Conservation (phyloP, 2,329 filamentous ascomycete species). For the Dothideomycetes sp. region DNA sequence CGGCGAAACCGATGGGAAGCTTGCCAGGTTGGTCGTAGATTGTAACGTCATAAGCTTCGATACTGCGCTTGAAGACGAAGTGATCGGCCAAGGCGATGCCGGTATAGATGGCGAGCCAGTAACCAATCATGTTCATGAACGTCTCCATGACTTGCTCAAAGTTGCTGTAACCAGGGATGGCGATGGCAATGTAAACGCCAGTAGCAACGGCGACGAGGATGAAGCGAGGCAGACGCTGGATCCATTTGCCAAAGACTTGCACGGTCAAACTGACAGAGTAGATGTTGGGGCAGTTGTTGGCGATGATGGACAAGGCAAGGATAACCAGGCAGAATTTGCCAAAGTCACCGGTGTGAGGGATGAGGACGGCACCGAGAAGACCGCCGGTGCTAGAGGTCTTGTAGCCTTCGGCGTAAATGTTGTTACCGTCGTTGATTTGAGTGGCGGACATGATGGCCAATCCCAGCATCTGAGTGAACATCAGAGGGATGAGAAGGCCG, state of each 20-base stretch:
- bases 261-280: constrained; percentile 61
- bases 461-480: constrained; percentile 66
- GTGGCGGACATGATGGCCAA: constrained; percentile 61
- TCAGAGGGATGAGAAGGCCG: constrained; percentile 61
- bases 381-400: constrained; percentile 52
- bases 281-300: constrained; percentile 39
- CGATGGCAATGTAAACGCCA: constrained; percentile 56
- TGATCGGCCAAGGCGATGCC: constrained; percentile 58
- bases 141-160: constrained; percentile 54
- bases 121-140: constrained; percentile 54
- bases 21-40: constrained; percentile 49
- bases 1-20: constrained; percentile 56
- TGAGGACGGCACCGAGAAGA: constrained; percentile 55
- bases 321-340: constrained; percentile 57
- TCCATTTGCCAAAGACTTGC: constrained; percentile 53
- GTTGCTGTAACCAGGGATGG: constrained; percentile 58
- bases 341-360: constrained; percentile 55
- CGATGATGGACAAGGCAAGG: constrained; percentile 36
- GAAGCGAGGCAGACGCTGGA: constrained; percentile 56
- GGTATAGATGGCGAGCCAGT: constrained; percentile 68
- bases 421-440: constrained; percentile 42
- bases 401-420: constrained; percentile 50
- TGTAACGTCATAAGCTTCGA: constrained; percentile 50
- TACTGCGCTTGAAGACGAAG: constrained; percentile 56
- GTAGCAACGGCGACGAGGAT: constrained; percentile 57